Conservation (phyloP, 2,329 filamentous ascomycete genomes). For the Neopestalotiopsis clavispora region DNA sequence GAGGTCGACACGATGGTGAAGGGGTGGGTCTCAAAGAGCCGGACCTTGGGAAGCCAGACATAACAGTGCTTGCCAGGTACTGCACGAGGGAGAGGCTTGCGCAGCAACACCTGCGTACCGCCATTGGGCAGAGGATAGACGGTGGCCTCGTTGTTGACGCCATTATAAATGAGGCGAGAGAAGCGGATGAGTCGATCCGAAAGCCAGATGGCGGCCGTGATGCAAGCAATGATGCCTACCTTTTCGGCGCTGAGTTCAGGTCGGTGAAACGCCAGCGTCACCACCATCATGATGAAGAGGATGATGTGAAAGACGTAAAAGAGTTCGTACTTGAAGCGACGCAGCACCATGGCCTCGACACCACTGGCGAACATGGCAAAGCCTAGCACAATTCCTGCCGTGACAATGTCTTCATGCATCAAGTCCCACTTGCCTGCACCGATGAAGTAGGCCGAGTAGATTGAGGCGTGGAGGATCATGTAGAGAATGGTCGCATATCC, state of each 20-base stretch:
- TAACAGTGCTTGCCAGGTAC: slow-evolving; percentile 66
- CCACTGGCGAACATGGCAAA: slow-evolving; percentile 43
- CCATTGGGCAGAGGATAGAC: slow-evolving; percentile 48
- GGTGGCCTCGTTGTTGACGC: slow-evolving; percentile 44
- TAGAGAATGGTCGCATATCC: slow-evolving; percentile 47
- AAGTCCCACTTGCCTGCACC: slow-evolving; percentile 23
- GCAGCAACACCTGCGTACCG: slow-evolving; percentile 51
- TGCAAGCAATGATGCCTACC: slow-evolving; percentile 42
- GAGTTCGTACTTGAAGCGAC: slow-evolving; percentile 48
- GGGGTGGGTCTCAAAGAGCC: slow-evolving; percentile 63
- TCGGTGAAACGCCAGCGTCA: slow-evolving; percentile 48
- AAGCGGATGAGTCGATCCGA: slow-evolving; percentile 48
- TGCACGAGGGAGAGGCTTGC: slow-evolving; percentile 48
- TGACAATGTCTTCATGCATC: slow-evolving; percentile 34
- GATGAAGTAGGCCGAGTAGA: slow-evolving; percentile 39
- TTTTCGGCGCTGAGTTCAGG: slow-evolving; percentile 41
- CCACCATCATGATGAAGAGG: slow-evolving; percentile 45
- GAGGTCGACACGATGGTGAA: slow-evolving; percentile 63
- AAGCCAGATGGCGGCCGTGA: slow-evolving; percentile 46
- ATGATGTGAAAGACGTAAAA: slow-evolving; percentile 51
- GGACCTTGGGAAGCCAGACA: slow-evolving; percentile 65
- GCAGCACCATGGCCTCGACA: slow-evolving; percentile 36
- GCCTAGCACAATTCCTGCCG: slow-evolving; percentile 42
- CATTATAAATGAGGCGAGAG: slow-evolving; percentile 40
- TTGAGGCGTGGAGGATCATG: slow-evolving; percentile 40